Conservation (phyloP, 2,329 filamentous ascomycete species). For the Ophiostoma tasmaniense region DNA sequence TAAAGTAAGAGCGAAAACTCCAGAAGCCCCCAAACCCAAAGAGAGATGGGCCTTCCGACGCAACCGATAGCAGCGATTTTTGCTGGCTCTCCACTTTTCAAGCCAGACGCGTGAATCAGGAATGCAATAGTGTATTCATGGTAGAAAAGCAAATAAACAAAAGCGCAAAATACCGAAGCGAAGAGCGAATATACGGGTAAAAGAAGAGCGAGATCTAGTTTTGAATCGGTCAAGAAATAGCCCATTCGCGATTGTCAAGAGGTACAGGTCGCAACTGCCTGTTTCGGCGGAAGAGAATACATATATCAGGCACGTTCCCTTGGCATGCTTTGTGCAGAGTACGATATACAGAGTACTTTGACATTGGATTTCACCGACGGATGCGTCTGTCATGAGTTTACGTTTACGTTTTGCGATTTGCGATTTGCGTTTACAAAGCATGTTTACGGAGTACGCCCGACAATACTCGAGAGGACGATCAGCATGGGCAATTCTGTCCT, state of each 20-base stretch:
- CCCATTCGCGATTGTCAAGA: background rate
- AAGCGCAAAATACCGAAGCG: background rate
- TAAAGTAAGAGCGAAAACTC: background rate
- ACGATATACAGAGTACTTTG: background rate
- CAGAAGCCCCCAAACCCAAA: too few species aligned
- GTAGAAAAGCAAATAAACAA: background rate
- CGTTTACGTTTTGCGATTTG: too few species aligned
- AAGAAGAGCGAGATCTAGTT: background rate
- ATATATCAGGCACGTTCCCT: background rate
- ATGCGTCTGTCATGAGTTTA: background rate
- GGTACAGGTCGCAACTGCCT: background rate
- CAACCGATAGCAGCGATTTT: background rate
- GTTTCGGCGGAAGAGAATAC: background rate
- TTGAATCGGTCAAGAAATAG: background rate
- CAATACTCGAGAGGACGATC: background rate
- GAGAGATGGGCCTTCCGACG: background rate
- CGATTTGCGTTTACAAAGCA: background rate
- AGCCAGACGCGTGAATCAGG: background rate
- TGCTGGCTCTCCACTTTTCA: background rate
- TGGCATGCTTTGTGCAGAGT: background rate
- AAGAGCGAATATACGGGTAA: background rate
- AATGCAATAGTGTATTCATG: background rate
- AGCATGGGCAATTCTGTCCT: background rate
- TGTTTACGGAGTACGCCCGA: background rate
- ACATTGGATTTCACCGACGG: background rate